Evolutionary conservation across 1,284 basidiomycete genomes (phyloP).

Genomic region (Sporisorium sorghi): DNA sequence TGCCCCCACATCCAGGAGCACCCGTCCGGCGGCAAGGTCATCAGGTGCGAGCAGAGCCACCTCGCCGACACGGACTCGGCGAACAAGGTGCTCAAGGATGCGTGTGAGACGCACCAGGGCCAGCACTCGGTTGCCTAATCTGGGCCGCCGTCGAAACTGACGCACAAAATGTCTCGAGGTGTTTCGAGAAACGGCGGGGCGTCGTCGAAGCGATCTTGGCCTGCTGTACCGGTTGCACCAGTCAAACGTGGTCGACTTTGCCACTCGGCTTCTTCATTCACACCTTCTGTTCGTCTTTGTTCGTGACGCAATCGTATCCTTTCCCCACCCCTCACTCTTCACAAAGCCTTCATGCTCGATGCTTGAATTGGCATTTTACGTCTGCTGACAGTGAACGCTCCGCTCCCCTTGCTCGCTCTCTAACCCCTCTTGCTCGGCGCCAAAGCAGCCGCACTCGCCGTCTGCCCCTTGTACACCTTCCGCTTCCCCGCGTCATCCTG

Average conservation of each 20-base stretch:
- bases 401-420: not conserved
- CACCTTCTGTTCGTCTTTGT: not conserved
- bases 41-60: conserved; percentile 19
- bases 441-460: conserved; percentile 23
- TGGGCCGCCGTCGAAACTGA: too few species aligned
- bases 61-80: conserved; percentile 2
- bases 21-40: conserved; percentile 3
- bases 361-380: not conserved
- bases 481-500: conserved; percentile 28
- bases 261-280: too few species aligned
- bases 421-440: not conserved
- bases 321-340: not conserved
- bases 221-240: not conserved
- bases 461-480: conserved; percentile 34
- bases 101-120: conserved; percentile 14
- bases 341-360: not conserved
- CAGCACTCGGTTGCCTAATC: not conserved
- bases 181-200: too few species aligned
- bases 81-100: conserved; percentile 1
- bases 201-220: not conserved
- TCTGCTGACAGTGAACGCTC: not conserved
- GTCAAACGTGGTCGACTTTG: too few species aligned
- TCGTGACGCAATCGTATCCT: not conserved
- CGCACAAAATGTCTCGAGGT: too few species aligned
- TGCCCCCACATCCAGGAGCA: conserved; percentile 1